phyloP scores from a whole-genome alignment of 1,139 yeast genomes.

The Yamadazyma diddensiae region DNA sequence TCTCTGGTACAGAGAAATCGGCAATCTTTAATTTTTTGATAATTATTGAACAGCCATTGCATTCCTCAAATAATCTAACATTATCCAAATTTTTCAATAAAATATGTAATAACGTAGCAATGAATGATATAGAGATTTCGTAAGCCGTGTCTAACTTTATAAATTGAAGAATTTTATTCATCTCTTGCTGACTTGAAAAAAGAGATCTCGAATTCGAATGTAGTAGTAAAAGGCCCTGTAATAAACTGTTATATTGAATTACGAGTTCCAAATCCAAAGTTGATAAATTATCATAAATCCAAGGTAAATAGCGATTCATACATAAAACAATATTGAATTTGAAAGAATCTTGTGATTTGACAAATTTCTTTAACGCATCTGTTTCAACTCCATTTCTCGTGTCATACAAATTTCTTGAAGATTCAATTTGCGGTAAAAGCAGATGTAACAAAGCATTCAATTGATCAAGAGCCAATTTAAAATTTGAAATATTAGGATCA shows the following conservation, averaged over 20 bases:
- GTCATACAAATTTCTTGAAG: slow-evolving; percentile 12
- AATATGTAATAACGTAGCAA: slow-evolving; percentile 60
- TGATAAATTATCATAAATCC: slow-evolving; percentile 11
- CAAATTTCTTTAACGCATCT: slow-evolving; percentile 23
- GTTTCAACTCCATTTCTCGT: not conserved
- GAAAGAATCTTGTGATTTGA: slow-evolving; percentile 50
- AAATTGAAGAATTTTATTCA: slow-evolving; percentile 28
- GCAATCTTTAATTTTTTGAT: slow-evolving; percentile 38
- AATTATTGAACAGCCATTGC: slow-evolving; percentile 55
- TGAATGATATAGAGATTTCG: slow-evolving; percentile 38
- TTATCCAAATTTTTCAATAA: slow-evolving; percentile 56
- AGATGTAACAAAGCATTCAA: slow-evolving; percentile 5
- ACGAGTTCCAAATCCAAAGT: slow-evolving; percentile 11
- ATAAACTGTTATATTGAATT: slow-evolving; percentile 36
- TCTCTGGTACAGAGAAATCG: slow-evolving; percentile 12
- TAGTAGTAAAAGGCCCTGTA: slow-evolving; percentile 62
- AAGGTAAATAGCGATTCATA: slow-evolving; percentile 27
- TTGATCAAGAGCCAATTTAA: not conserved
- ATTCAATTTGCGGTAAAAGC: slow-evolving; percentile 25
- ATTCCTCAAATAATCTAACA: slow-evolving; percentile 57
- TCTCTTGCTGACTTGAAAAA: slow-evolving; percentile 34
- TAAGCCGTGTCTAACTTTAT: slow-evolving; percentile 17
- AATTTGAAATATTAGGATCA: not conserved
- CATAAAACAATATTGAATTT: slow-evolving; percentile 45
- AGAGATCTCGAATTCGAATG: slow-evolving; percentile 56